phyloP scores from a whole-genome alignment of 129 eudicot species.

The Saussurea involucrata region DNA sequence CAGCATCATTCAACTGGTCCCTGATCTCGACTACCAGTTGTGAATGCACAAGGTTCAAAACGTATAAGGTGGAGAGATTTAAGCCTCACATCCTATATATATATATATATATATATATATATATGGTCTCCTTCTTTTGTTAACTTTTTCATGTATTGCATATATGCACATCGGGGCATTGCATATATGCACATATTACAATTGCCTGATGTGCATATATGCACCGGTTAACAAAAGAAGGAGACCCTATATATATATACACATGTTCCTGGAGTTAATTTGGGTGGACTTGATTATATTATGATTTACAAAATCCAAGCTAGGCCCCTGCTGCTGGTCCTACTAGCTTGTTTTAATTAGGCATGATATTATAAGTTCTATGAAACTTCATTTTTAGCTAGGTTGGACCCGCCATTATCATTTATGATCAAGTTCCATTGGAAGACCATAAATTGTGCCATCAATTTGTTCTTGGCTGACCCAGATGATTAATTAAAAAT shows the following conservation, averaged over 20 bases:
- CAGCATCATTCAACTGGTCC: not conserved
- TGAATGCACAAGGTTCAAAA: not conserved
- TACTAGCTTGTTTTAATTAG: not conserved
- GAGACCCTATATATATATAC: not conserved
- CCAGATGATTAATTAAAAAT: not conserved
- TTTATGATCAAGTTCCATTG: not conserved
- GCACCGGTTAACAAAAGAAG: no score
- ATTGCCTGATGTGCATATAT: no score
- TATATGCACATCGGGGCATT: no score
- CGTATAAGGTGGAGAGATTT: not conserved
- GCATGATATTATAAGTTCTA: conserved; percentile 15
- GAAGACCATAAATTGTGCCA: conserved; percentile 9
- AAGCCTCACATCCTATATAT: not conserved
- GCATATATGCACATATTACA: no score
- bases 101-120: no score
- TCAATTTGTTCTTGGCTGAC: conserved; percentile 19
- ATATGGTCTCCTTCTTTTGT: no score
- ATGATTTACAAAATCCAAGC: not conserved
- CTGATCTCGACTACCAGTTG: not conserved
- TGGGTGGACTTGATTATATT: not conserved
- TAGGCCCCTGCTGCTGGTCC: not conserved
- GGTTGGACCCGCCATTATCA: conserved; percentile 20
- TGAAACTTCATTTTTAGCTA: conserved; percentile 13
- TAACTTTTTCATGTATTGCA: no score
- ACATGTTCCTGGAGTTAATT: conserved; percentile 1